Evolutionary conservation across 208 protist genomes (phyloP), one percentile per base, ranked within the genome.

Genomic region (Endotrypanum monterogeii): DNA sequence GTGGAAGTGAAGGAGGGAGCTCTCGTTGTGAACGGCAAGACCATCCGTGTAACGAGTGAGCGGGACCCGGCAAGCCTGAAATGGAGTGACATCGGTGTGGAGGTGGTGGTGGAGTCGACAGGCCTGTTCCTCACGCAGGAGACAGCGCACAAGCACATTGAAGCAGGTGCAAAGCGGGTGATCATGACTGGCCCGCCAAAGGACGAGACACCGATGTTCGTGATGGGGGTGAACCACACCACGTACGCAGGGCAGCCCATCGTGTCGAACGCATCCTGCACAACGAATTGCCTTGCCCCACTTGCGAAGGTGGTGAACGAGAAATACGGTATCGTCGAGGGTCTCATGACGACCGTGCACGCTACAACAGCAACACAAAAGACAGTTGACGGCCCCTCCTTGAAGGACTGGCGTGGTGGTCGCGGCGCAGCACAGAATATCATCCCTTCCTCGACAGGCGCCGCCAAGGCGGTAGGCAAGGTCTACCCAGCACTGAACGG

Each of bases 281-380:
- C 99, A 66, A 99, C 99, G 75, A 99, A 99, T 96, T 99, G 99
- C 92, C 94, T 99, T 37, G 99, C 99, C 5, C 99, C 99, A 55
- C 72, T 99, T 28, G 98, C 93, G 68, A 99, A 99, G 84, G 90
- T 98, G 69, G 55, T 97, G 44, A 89, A 99, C 76, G 97, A 99
- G 46, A 91, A 93, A 61, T 99, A 98, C 74, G 98, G 96, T 50
- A 98, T 99, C 55, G 82, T 76, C 51, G 94, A 98, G 69, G 97
- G 96, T 58, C 90, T 99, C 56, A 99, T 99, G 99, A 99, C 99
- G 61, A 99, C 99, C 62, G 97, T 99, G 65, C 99, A 99, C 91
- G 94, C 99, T 25, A 96, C 94, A 73, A 99, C 99, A 37, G 98
- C 98, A 51, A 99, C 97, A 12, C 99, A 99, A 92, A 98, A 98